phyloP scores from a whole-genome alignment of 2,329 filamentous ascomycete genomes.

The Ophiostoma perfectum region DNA sequence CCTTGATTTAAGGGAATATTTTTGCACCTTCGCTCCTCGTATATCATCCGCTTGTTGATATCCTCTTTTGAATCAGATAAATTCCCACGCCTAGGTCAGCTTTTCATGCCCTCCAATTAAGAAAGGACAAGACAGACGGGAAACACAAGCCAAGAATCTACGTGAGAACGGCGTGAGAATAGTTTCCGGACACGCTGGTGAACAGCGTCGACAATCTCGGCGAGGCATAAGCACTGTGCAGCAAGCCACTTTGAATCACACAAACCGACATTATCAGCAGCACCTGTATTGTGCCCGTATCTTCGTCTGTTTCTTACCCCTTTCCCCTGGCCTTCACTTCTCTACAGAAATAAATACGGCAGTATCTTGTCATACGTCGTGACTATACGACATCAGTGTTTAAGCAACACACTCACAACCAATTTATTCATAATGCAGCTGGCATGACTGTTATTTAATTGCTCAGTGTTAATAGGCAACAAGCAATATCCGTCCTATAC shows the following conservation, averaged over 20 bases:
- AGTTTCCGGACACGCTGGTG: background rate
- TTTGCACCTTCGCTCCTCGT: too few species aligned
- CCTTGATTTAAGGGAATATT: too few species aligned
- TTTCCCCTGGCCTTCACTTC: background rate
- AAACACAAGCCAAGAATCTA: background rate
- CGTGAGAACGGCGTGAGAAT: background rate
- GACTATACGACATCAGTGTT: background rate
- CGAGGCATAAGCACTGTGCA: constrained; percentile 6
- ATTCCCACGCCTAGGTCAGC: too few species aligned
- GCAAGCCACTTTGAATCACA: background rate
- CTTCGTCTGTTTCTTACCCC: background rate
- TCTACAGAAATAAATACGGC: background rate
- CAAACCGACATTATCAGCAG: background rate
- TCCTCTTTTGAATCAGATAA: background rate
- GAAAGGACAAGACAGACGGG: background rate
- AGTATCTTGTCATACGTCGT: background rate
- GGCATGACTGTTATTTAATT: background rate
- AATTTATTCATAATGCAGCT: background rate
- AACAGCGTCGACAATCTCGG: background rate
- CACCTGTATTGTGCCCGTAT: background rate
- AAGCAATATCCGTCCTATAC: background rate
- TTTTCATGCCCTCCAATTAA: background rate
- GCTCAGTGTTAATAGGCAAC: background rate
- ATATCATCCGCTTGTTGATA: background rate
- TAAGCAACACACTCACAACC: too few species aligned